Percentiles rank a stretch among this genome's conserved stretches.
These are phyloP conservation scores for Fusarium illudens DNA, from an alignment of 2,329 filamentous ascomycete species.

Conservation along the genomic window DNA sequence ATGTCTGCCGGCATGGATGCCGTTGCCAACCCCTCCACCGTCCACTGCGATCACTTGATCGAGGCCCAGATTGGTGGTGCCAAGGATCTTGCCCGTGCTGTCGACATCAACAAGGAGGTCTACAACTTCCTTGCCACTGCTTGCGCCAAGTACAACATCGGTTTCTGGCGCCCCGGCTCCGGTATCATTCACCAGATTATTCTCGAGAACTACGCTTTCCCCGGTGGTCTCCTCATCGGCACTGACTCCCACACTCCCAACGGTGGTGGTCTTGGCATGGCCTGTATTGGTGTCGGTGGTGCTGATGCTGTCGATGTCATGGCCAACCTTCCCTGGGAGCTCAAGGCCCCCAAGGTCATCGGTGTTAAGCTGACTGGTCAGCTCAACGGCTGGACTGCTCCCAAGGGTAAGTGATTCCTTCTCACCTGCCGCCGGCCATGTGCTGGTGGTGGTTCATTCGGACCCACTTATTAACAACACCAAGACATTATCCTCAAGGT, in stretches of 20 bases:
- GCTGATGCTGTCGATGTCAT: conserved; percentile 99
- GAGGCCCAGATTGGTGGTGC: conserved; percentile 93
- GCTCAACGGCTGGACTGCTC: conserved; percentile 88
- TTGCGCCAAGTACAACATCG: conserved; percentile 99
- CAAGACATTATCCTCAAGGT: conserved; percentile 96
- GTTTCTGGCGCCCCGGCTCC: conserved; percentile 98
- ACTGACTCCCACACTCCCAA: conserved; percentile 99
- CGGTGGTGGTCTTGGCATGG: conserved; percentile 94
- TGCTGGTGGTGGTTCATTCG: background rate
- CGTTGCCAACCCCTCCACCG: conserved; percentile 92
- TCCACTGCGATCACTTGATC: conserved; percentile 99
- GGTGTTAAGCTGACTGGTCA: conserved; percentile 94
- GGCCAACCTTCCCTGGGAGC: conserved; percentile 95
- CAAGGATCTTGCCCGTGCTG: conserved; percentile 91
- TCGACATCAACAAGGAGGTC: conserved; percentile 98
- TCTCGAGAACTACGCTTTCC: conserved; percentile 99
- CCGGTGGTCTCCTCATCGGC: conserved; percentile 95
- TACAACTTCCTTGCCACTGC: conserved; percentile 95
- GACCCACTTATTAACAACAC: conserved; percentile 7
- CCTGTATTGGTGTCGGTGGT: conserved; percentile 95
- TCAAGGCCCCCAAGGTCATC: conserved; percentile 97
- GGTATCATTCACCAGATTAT: conserved; percentile 99
- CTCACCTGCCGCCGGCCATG: background rate
- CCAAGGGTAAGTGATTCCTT: conserved; percentile 74
- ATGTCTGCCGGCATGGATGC: conserved; percentile 98